phyloP scores from a whole-genome alignment of 192 early-diverging fungal species.

The Gaertneriomyces semiglobifer region DNA sequence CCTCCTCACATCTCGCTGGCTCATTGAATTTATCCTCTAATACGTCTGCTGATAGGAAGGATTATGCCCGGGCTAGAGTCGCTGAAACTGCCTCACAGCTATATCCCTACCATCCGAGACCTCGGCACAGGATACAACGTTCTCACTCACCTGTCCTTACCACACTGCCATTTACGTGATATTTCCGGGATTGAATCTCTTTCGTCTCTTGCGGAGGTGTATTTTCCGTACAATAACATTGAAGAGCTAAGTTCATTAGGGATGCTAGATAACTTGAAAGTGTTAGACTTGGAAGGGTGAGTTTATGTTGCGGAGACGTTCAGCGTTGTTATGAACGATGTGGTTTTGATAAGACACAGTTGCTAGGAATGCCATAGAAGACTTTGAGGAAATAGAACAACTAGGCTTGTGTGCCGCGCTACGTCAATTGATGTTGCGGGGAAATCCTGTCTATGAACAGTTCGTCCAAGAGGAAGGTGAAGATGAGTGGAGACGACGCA shows the following conservation, averaged over 20 bases:
- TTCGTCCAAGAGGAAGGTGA: too few relatives aligned
- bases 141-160: conserved; percentile 45
- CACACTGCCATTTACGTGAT: conserved; percentile 39
- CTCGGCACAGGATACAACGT: conserved; percentile 43
- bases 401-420: conserved; percentile 36
- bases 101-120: conserved; percentile 43
- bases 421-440: conserved; percentile 31
- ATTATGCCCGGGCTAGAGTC: conserved; percentile 30
- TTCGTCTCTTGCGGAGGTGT: conserved; percentile 30
- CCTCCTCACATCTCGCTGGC: neutral
- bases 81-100: conserved; percentile 47
- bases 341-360: neutral
- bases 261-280: conserved; percentile 41
- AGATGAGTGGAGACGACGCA: too few relatives aligned
- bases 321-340: too few relatives aligned
- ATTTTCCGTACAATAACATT: conserved; percentile 48
- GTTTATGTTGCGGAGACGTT: conserved; percentile 1
- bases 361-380: conserved; percentile 34
- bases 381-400: conserved; percentile 41
- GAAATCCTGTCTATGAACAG: conserved; percentile 33
- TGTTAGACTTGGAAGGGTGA: conserved; percentile 51
- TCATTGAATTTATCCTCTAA: neutral
- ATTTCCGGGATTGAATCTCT: conserved; percentile 41
- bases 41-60: conserved; percentile 17
- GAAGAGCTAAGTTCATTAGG: conserved; percentile 32